phyloP scores from a whole-genome alignment of 768 basidiomycete species.

The Naematelia encephala region DNA sequence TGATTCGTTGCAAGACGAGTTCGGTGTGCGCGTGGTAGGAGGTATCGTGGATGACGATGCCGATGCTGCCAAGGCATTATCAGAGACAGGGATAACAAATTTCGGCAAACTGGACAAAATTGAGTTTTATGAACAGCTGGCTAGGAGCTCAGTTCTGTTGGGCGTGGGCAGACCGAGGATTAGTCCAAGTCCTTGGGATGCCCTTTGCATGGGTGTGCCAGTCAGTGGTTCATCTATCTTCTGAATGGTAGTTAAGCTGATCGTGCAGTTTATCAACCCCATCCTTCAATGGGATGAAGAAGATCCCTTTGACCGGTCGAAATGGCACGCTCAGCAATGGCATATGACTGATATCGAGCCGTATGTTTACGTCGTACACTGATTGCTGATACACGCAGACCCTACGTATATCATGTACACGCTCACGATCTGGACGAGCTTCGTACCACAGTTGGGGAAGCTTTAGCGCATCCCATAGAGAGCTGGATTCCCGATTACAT shows the following conservation, averaged over 20 bases:
- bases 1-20: constrained; percentile 9
- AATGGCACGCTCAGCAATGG: constrained; percentile 42
- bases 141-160: constrained; percentile 31
- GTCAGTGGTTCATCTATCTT: constrained; percentile 17
- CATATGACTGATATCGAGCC: constrained; percentile 44
- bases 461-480: constrained; percentile 29
- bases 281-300: constrained; percentile 36
- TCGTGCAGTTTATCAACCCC: constrained; percentile 40
- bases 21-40: constrained; percentile 24
- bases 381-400: constrained; percentile 16
- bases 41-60: constrained; percentile 39
- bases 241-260: constrained; percentile 8
- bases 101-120: constrained; percentile 33
- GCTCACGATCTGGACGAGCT: constrained; percentile 32
- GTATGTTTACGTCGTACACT: constrained; percentile 20
- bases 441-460: constrained; percentile 18
- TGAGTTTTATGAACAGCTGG: constrained; percentile 30
- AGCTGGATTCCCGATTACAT: constrained; percentile 39
- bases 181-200: constrained; percentile 43
- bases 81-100: constrained; percentile 27
- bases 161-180: constrained; percentile 39
- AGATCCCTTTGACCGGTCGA: constrained; percentile 31
- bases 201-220: constrained; percentile 41
- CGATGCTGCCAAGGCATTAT: constrained; percentile 7
- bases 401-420: constrained; percentile 40